phyloP scores from a whole-genome alignment of 768 basidiomycete genomes.

The Termitomyces sp. region DNA sequence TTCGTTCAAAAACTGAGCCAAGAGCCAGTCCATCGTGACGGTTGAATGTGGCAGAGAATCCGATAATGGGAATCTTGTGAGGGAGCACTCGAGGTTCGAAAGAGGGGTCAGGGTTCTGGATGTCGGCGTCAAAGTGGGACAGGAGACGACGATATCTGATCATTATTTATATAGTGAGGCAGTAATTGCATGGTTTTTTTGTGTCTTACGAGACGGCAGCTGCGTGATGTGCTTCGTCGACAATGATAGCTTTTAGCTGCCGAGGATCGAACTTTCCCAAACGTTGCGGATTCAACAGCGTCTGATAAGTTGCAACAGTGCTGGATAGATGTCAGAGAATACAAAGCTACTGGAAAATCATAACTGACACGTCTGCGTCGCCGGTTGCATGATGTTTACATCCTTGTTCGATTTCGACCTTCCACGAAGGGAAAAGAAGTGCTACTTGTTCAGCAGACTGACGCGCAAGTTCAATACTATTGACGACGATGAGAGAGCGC shows the following conservation, averaged over 20 bases:
- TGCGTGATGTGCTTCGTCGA: conserved; percentile 96
- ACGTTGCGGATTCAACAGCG: conserved; percentile 57
- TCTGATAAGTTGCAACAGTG: conserved; percentile 89
- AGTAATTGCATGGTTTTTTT: background rate
- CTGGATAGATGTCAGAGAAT: conserved; percentile 29
- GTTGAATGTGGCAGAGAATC: conserved; percentile 93
- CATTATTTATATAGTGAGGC: background rate
- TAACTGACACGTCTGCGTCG: conserved; percentile 73
- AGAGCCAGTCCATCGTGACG: conserved; percentile 89
- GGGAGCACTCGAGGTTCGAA: conserved; percentile 30
- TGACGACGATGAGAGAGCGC: conserved; percentile 78
- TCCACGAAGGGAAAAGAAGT: conserved; percentile 63
- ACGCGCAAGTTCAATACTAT: conserved; percentile 82
- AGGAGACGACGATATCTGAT: conserved; percentile 73
- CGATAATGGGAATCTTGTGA: conserved; percentile 74
- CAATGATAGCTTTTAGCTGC: conserved; percentile 66
- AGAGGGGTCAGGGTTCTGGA: conserved; percentile 46
- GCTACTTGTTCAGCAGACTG: conserved; percentile 78
- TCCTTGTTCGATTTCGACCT: conserved; percentile 92
- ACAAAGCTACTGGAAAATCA: background rate
- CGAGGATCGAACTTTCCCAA: conserved; percentile 72
- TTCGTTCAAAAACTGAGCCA: conserved; percentile 78
- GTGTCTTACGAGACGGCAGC: conserved; percentile 77
- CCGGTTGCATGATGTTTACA: conserved; percentile 69
- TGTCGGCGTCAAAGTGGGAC: conserved; percentile 73